A percentile compares a stretch with the other conserved stretches of the same genome.
Conservation (phyloP, 345 rosid genomes). For the Populus nigra region DNA sequence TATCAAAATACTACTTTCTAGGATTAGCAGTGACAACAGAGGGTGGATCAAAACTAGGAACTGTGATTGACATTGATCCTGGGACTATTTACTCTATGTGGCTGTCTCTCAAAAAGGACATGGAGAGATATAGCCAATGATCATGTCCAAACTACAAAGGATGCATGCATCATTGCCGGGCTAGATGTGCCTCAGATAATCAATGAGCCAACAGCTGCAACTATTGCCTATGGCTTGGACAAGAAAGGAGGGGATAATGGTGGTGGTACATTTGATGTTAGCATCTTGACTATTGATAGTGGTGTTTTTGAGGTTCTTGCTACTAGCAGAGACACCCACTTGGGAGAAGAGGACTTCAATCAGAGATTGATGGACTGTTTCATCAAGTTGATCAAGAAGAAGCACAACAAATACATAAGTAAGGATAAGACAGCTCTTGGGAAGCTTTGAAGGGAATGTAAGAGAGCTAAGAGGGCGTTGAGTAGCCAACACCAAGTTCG, state of each 20-base stretch:
- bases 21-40: slow-evolving; percentile 30
- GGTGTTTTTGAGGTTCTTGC: slow-evolving; percentile 53
- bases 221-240: slow-evolving; percentile 58
- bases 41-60: slow-evolving; percentile 36
- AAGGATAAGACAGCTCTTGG: slow-evolving; percentile 45
- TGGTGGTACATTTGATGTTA: slow-evolving; percentile 58
- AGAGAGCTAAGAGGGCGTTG: slow-evolving; percentile 55
- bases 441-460: slow-evolving; percentile 52
- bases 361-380: slow-evolving; percentile 53
- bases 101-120: slow-evolving; percentile 44
- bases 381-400: slow-evolving; percentile 48
- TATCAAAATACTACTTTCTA: slow-evolving; percentile 30
- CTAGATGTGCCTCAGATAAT: slow-evolving; percentile 50
- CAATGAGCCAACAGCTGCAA: slow-evolving; percentile 60
- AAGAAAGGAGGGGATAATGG: slow-evolving; percentile 43
- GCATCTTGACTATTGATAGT: slow-evolving; percentile 46
- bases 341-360: slow-evolving; percentile 60
- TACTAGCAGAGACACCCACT: slow-evolving; percentile 52
- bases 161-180: slow-evolving; percentile 36
- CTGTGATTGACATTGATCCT: slow-evolving; percentile 57
- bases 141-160: slow-evolving; percentile 47
- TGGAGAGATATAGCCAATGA: slow-evolving; percentile 60
- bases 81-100: slow-evolving; percentile 59
- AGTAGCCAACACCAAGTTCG: slow-evolving; percentile 49
- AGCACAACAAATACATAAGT: slow-evolving; percentile 45